Percentiles rank a stretch among this genome's conserved stretches.
These are phyloP conservation scores for Didymella arachidicola DNA, from an alignment of 2,329 filamentous ascomycete species.

Conservation along the genomic window DNA sequence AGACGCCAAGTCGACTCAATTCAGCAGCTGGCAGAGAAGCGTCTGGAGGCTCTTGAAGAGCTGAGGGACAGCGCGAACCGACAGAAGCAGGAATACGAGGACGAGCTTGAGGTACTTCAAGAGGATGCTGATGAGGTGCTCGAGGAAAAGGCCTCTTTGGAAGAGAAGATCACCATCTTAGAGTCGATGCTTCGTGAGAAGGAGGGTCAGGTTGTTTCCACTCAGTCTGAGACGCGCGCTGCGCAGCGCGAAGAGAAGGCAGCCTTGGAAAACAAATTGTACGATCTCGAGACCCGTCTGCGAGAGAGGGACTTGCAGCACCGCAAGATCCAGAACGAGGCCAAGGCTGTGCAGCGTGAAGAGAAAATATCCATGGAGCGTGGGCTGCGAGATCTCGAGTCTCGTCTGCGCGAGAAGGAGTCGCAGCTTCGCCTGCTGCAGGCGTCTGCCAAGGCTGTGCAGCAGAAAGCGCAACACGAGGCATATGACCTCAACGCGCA, in stretches of 20 bases:
- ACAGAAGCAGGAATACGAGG: conserved; percentile 61
- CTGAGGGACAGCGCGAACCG: conserved; percentile 56
- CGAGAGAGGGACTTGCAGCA: conserved; percentile 44
- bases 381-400: conserved; percentile 58
- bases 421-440: conserved; percentile 37
- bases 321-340: conserved; percentile 38
- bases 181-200: conserved; percentile 51
- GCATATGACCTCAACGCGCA: conserved; percentile 51
- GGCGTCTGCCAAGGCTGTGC: conserved; percentile 39
- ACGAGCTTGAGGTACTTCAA: conserved; percentile 61
- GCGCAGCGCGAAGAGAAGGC: conserved; percentile 63
- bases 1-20: conserved; percentile 43
- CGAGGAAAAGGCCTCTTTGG: conserved; percentile 64
- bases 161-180: conserved; percentile 61
- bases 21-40: conserved; percentile 46
- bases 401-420: conserved; percentile 38
- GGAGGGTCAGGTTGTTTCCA: conserved; percentile 31
- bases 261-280: conserved; percentile 60
- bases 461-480: conserved; percentile 42
- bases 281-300: conserved; percentile 34
- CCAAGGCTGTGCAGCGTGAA: conserved; percentile 54
- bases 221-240: conserved; percentile 55
- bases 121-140: conserved; percentile 53
- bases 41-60: conserved; percentile 59
- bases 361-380: conserved; percentile 43